Evolutionary conservation across 208 protist genomes (phyloP).

Genomic region (Leishmania braziliensis): DNA sequence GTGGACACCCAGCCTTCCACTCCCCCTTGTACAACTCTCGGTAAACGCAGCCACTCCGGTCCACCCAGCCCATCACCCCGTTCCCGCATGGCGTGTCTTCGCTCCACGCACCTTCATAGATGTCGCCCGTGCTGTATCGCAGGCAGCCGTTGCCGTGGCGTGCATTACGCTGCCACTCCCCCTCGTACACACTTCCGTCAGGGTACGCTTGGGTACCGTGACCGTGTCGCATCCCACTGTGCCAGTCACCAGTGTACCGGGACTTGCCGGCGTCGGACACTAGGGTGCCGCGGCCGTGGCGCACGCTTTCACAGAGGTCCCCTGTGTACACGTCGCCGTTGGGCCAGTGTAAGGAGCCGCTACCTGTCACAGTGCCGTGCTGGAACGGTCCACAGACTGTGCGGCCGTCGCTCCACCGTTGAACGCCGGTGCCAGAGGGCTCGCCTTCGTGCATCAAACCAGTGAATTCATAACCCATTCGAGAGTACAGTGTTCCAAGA

Average conservation of each 20-base stretch:
- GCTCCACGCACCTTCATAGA: slow-evolving; percentile 82
- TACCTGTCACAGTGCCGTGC: slow-evolving; percentile 42
- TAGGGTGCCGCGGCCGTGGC: slow-evolving; percentile 79
- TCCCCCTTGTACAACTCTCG: slow-evolving; percentile 79
- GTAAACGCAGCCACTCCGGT: slow-evolving; percentile 37
- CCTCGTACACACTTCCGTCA: slow-evolving; percentile 71
- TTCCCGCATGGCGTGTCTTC: slow-evolving; percentile 51
- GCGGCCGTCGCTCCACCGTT: slow-evolving; percentile 58
- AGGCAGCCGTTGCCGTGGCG: slow-evolving; percentile 67
- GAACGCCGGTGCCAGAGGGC: slow-evolving; percentile 55
- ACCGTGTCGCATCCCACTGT: slow-evolving; percentile 65
- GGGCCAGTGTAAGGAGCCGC: slow-evolving; percentile 50
- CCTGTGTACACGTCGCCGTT: slow-evolving; percentile 74
- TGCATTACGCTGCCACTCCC: slow-evolving; percentile 55
- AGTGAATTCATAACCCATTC: slow-evolving; percentile 69
- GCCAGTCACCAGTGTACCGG: slow-evolving; percentile 79
- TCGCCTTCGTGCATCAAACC: slow-evolving; percentile 50
- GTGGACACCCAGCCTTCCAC: slow-evolving; percentile 64
- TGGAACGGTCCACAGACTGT: slow-evolving; percentile 47
- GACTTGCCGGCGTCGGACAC: slow-evolving; percentile 41
- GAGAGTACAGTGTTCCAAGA: slow-evolving; percentile 41
- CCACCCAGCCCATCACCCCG: slow-evolving; percentile 83
- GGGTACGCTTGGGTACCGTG: slow-evolving; percentile 64
- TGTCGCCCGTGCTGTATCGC: slow-evolving; percentile 60
- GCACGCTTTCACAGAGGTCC: slow-evolving; percentile 59